Base-by-base conservation (phyloP, 106 monocot species). In the Allium sativum region DNA sequence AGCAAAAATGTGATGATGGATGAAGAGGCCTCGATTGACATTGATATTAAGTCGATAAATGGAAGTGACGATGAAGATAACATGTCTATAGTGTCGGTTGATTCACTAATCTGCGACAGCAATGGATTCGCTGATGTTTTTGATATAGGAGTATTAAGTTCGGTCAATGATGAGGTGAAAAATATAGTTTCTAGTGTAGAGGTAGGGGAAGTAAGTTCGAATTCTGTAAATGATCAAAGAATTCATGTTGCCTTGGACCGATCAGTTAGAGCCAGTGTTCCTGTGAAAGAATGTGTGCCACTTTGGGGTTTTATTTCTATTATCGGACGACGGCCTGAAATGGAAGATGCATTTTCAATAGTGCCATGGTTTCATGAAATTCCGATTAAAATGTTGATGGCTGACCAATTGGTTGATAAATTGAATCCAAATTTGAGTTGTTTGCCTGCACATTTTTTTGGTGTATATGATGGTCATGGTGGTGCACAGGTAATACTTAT, bases 401-500 rank as follows among this genome's bases (percentile, higher is more conserved):
- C 45, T 52, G 63, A 64, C 15, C 53, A 18, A 14, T 40, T 68
- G 18, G 48, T 68, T 16, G 69, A 76, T 69, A 78, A 58, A 3
- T 10, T 63, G 10, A 64, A 62, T n/a, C 55, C 73, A 20, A 66
- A 66, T 65, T 60, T 56, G 55, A 65, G 50, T 62, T 50, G 56
- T 42, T 65, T 77, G 68, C 72, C 64, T 14, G 77, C 70, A 14
- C 85, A 85, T 70, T 85, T 85, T 44, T 85, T 81, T 66, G 85
- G 85, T 21, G 85, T 85, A 19, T 85, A 80, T 69, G 85, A 85
- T 62, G 85, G 85, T 22, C 85, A 85, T 78, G 85, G 85, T 71
- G 85, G 85, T 52, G 73, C 81, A 17, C 77, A 85, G 85, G 85
- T 81, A 50, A 56, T 15, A 50, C 11, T 50, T 15, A 12, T 50